Evolutionary conservation across 2,329 filamentous ascomycete genomes (phyloP).

Genomic region (Cladosporium sp.): DNA sequence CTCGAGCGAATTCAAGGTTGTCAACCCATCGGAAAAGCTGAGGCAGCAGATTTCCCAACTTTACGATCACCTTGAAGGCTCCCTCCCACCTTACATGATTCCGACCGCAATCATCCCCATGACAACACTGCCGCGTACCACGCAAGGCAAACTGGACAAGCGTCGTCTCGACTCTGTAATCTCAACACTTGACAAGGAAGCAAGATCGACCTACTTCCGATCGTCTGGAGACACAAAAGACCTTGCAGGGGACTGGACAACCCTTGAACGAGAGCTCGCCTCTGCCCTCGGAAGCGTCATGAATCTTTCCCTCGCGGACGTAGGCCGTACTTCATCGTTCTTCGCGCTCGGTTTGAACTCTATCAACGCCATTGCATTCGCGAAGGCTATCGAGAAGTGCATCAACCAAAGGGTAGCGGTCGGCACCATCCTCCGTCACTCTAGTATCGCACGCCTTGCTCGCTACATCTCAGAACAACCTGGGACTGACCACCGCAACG

Average conservation of each 20-base stretch:
- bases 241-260: slow-evolving; percentile 45
- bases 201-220: slow-evolving; percentile 42
- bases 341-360: slow-evolving; percentile 79
- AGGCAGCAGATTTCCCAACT: slow-evolving; percentile 41
- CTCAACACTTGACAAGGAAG: slow-evolving; percentile 39
- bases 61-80: slow-evolving; percentile 51
- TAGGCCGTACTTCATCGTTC: slow-evolving; percentile 67
- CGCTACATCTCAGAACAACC: neutral
- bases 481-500: neutral
- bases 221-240: slow-evolving; percentile 30
- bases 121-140: slow-evolving; percentile 63
- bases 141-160: slow-evolving; percentile 71
- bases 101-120: slow-evolving; percentile 71
- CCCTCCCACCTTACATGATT: slow-evolving; percentile 72
- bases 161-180: slow-evolving; percentile 49
- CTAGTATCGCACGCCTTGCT: slow-evolving; percentile 61
- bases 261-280: slow-evolving; percentile 55
- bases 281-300: slow-evolving; percentile 36
- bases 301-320: slow-evolving; percentile 38
- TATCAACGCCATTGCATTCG: slow-evolving; percentile 70
- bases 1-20: neutral
- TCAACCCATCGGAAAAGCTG: slow-evolving; percentile 7
- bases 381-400: slow-evolving; percentile 53
- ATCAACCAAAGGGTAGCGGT: slow-evolving; percentile 54
- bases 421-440: slow-evolving; percentile 64